A percentile compares a stretch with the other conserved stretches of the same genome.
Conservation (phyloP, 305 asterid genomes). For the Fraxinus floribunda region DNA sequence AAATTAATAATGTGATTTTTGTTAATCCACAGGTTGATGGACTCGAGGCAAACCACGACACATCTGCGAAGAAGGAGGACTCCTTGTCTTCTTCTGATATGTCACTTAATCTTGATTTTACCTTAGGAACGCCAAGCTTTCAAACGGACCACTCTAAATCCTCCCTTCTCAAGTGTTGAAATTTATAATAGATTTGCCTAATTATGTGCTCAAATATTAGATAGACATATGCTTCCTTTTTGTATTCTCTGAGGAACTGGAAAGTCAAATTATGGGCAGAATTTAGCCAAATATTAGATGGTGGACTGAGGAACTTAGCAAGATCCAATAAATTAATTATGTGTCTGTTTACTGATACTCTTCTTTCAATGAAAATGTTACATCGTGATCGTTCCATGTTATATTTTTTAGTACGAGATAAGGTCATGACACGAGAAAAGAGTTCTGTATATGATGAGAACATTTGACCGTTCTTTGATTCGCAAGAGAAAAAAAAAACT, state of each 20-base stretch:
- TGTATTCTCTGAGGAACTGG: neutral
- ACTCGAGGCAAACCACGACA: conserved; percentile 16
- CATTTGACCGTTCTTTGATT: too few species aligned
- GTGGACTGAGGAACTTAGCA: neutral
- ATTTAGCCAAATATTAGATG: neutral
- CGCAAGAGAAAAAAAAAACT: too few species aligned
- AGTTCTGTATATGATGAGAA: neutral
- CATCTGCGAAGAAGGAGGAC: conserved; percentile 16
- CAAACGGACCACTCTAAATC: conserved; percentile 34
- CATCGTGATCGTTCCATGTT: neutral
- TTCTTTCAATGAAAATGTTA: neutral
- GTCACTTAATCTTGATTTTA: conserved; percentile 59
- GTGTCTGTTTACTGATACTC: neutral
- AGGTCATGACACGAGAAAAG: neutral
- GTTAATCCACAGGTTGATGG: conserved; percentile 30
- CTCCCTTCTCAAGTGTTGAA: conserved; percentile 40
- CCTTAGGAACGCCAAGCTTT: conserved; percentile 63
- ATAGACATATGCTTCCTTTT: neutral
- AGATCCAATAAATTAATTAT: neutral
- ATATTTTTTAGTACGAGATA: neutral
- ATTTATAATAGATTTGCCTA: neutral
- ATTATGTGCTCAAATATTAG: neutral
- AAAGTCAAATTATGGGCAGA: neutral
- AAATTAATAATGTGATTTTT: neutral
- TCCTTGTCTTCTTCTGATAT: conserved; percentile 30